phyloP scores from a whole-genome alignment of 2,329 filamentous ascomycete species.

The Colletotrichum tofieldiae region DNA sequence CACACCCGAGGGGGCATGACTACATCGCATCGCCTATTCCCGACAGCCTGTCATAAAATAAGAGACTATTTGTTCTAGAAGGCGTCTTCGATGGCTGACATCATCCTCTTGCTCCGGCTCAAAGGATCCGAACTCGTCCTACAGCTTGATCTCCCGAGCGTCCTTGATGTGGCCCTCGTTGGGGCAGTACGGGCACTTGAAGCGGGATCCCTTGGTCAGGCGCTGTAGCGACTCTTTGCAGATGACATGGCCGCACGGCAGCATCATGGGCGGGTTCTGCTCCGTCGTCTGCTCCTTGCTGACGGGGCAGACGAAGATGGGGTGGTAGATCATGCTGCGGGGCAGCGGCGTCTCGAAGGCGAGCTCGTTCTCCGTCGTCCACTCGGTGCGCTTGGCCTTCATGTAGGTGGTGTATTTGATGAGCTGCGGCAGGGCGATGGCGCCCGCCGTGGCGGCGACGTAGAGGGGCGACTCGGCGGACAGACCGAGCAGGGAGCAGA shows the following conservation, averaged over 20 bases:
- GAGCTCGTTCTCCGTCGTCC: slow-evolving; percentile 92
- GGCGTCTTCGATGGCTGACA: background rate
- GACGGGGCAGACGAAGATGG: slow-evolving; percentile 97
- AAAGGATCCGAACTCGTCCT: slow-evolving; percentile 24
- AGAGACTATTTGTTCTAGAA: slow-evolving; percentile 16
- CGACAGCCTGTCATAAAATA: background rate
- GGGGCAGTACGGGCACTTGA: slow-evolving; percentile 98
- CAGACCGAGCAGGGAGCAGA: slow-evolving; percentile 91
- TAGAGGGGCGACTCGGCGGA: slow-evolving; percentile 95
- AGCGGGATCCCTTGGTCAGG: slow-evolving; percentile 83
- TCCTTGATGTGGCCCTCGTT: slow-evolving; percentile 85
- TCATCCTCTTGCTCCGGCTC: background rate
- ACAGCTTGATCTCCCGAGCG: slow-evolving; percentile 81
- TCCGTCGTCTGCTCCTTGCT: slow-evolving; percentile 97
- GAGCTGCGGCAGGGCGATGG: slow-evolving; percentile 90
- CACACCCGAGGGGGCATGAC: background rate
- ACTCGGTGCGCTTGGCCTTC: slow-evolving; percentile 91
- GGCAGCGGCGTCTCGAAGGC: slow-evolving; percentile 81
- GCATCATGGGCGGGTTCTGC: slow-evolving; percentile 94
- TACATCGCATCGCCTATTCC: background rate
- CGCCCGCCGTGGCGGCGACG: slow-evolving; percentile 91
- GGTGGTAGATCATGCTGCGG: slow-evolving; percentile 82
- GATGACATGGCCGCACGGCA: slow-evolving; percentile 95
- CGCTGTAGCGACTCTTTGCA: slow-evolving; percentile 86
- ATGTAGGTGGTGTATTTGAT: slow-evolving; percentile 92